Evolutionary conservation across 805 yeast species (phyloP), one percentile per base, ranked within the genome.

Genomic region (Wickerhamomyces subpelliculosus): DNA sequence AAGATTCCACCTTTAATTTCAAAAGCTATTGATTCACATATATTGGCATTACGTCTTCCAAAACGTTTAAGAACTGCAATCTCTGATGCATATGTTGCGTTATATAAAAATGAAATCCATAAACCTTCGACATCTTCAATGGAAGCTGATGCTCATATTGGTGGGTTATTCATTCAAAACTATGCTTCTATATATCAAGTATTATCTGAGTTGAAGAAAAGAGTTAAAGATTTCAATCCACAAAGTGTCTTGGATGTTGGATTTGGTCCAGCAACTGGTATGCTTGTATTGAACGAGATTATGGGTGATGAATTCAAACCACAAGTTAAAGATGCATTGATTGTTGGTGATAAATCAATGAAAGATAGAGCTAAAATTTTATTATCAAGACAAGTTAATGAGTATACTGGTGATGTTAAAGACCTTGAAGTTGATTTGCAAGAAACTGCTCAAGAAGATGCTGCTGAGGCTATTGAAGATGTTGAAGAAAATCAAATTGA

Each of bases 191-290:
- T 78, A 2, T 67, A 67, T 37, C 84, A 80, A 45, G 84, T 80
- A 0, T 60, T 93, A 27, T 54, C 57, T 21, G 97, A 90, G 48
- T 61, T 88, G 26, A 67, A 74, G 46, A 66, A 68, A 32, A 65
- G 89, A 29, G 57, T 70, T 17, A 82, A 79, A 0, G 60, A 54
- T 7, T 84, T 87, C 63, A 58, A 58, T 18, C 97, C 97, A 0
- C 52, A 70, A 22, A 65, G 74, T 5, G 74, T 93, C 0, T 65
- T 93, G 35, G 94, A 86, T 52, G 74, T 86, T 12, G 90, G 96
- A 0, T 79, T 72, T 54, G 97, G 98, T 0, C 97, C 98, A 1
- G 90, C 87, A 2, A 81, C 94, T 0, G 97, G 97, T 2, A 78
- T 93, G 67, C 62, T 89, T 13, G 97, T 95, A 0, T 64, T 88